Evolutionary conservation across 805 yeast species (phyloP).

Genomic region (Candida ulmi): DNA sequence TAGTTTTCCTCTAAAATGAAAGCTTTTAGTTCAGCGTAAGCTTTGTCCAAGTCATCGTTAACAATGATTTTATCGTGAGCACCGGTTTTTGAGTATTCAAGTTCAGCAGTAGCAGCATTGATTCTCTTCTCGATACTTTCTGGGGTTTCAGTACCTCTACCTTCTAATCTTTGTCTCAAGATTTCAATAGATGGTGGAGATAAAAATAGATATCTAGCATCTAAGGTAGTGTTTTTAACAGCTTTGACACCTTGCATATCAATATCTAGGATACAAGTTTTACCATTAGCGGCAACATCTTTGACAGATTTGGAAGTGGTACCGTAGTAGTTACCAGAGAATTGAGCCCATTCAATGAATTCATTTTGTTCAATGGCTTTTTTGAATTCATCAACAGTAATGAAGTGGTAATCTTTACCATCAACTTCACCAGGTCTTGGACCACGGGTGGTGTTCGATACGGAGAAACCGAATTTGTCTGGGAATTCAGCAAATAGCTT

Average conservation of each 20-base stretch:
- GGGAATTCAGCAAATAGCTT: slow-evolving; percentile 89
- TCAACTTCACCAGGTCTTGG: slow-evolving; percentile 91
- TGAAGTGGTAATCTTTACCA: slow-evolving; percentile 88
- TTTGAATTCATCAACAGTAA: slow-evolving; percentile 74
- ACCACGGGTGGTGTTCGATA: slow-evolving; percentile 85
- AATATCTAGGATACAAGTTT: slow-evolving; percentile 87
- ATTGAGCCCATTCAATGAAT: slow-evolving; percentile 97
- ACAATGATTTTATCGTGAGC: slow-evolving; percentile 88
- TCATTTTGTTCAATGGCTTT: slow-evolving; percentile 63
- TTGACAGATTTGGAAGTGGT: slow-evolving; percentile 84
- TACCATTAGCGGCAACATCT: slow-evolving; percentile 47
- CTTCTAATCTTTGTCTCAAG: slow-evolving; percentile 66
- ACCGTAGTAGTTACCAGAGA: slow-evolving; percentile 96
- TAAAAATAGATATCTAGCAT: slow-evolving; percentile 81
- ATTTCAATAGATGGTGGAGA: slow-evolving; percentile 90
- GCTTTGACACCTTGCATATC: slow-evolving; percentile 99
- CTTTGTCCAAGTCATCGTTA: slow-evolving; percentile 87
- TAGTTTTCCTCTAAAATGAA: slow-evolving; percentile 51
- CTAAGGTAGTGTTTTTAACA: slow-evolving; percentile 75
- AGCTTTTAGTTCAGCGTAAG: slow-evolving; percentile 73
- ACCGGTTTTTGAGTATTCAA: slow-evolving; percentile 85
- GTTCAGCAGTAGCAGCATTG: slow-evolving; percentile 79
- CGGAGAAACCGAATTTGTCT: slow-evolving; percentile 85
- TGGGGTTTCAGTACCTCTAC: slow-evolving; percentile 92
- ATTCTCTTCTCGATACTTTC: slow-evolving; percentile 83